Conservation (phyloP, 2,329 filamentous ascomycete species). For the Rutstroemia sp. region DNA sequence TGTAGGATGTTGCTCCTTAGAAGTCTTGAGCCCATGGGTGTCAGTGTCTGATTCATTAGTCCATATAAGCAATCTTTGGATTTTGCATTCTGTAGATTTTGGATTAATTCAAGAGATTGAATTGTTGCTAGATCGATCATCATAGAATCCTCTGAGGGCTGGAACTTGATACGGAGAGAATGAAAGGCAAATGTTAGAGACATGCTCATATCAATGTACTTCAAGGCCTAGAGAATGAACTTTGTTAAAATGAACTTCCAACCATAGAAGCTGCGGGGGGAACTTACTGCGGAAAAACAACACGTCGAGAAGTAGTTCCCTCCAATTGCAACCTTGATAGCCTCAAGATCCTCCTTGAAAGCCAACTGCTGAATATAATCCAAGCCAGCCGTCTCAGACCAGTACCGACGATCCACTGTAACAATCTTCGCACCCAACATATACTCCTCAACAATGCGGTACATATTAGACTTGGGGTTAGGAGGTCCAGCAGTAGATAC, state of each 20-base stretch:
- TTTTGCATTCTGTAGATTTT: slow-evolving; percentile 71
- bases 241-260: too few relatives aligned
- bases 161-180: slow-evolving; percentile 78
- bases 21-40: slow-evolving; percentile 81
- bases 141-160: slow-evolving; percentile 87
- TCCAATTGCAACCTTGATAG: slow-evolving; percentile 68
- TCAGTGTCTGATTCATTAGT: slow-evolving; percentile 74
- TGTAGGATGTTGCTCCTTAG: slow-evolving; percentile 83
- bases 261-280: too few relatives aligned
- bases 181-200: slow-evolving; percentile 64
- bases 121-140: slow-evolving; percentile 91
- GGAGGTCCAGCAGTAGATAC: slow-evolving; percentile 60
- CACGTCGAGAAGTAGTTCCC: slow-evolving; percentile 85
- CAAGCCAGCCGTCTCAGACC: slow-evolving; percentile 71
- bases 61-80: slow-evolving; percentile 81
- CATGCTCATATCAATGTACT: slow-evolving; percentile 68
- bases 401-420: slow-evolving; percentile 68
- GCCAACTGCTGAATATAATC: slow-evolving; percentile 75
- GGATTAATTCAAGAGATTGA: slow-evolving; percentile 78
- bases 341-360: slow-evolving; percentile 70
- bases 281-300: slow-evolving; percentile 77
- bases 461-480: slow-evolving; percentile 64
- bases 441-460: slow-evolving; percentile 66
- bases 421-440: slow-evolving; percentile 55
- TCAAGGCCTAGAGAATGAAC: slow-evolving; percentile 53